These are phyloP conservation scores for Halteria grandinella DNA, from an alignment of 73 alveolate species.

Conservation along the genomic window DNA sequence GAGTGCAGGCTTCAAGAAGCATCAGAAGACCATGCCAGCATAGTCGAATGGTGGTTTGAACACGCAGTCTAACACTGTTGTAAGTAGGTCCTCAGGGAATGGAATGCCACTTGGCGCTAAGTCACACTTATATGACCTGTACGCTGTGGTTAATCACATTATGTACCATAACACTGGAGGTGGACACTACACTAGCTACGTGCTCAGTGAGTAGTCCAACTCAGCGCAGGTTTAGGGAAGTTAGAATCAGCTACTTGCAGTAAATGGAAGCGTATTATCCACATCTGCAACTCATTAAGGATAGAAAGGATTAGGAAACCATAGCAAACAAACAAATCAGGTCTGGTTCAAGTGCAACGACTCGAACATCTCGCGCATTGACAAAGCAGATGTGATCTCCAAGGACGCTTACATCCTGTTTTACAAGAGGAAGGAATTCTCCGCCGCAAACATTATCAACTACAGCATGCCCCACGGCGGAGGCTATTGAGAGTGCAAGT, in stretches of 20 bases:
- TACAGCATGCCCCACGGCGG: constrained; percentile 63
- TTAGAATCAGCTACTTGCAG: no score
- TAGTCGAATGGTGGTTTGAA: no score
- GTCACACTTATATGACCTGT: constrained; percentile 69
- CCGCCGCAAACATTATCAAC: constrained; percentile 73
- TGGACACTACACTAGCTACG: constrained; percentile 76
- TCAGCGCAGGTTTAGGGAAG: no score
- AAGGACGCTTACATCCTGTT: constrained; percentile 77
- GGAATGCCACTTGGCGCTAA: constrained; percentile 12
- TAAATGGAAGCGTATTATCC: no score
- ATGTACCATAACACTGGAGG: constrained; percentile 71
- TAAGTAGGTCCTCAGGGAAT: constrained; percentile 19
- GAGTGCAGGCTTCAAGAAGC: neutral
- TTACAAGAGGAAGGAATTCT: constrained; percentile 69
- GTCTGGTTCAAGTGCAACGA: constrained; percentile 80
- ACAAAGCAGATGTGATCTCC: constrained; percentile 58
- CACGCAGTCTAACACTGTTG: no score
- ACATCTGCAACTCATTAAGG: constrained; percentile 8
- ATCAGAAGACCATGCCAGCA: no score
- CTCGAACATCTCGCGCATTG: constrained; percentile 32
- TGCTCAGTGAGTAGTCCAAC: constrained; percentile 18
- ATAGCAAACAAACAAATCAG: constrained; percentile 36
- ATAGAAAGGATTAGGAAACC: neutral
- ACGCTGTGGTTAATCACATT: constrained; percentile 80
- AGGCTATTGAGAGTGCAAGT: no score